Percentiles rank a stretch among this genome's conserved stretches.
Conservation (phyloP, 805 yeast species). For the Alloascoidea africana region DNA sequence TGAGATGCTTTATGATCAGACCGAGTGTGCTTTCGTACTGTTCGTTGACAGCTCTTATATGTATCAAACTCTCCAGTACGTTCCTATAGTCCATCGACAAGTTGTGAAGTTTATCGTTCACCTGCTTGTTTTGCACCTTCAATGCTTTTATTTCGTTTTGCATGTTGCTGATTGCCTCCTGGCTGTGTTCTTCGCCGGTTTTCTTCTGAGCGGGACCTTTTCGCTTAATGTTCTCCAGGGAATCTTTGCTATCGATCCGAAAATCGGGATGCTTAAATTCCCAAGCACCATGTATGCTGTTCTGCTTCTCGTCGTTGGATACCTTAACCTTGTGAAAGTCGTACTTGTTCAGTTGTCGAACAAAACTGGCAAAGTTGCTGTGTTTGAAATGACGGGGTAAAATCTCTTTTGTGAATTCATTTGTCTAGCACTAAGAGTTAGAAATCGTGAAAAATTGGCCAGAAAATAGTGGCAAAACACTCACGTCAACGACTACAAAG, state of each 20-base stretch:
- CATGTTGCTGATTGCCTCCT: constrained; percentile 14
- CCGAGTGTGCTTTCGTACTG: constrained; percentile 26
- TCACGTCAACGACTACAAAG: constrained; percentile 65
- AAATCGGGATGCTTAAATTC: constrained; percentile 91
- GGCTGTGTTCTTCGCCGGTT: constrained; percentile 8
- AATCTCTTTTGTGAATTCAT: constrained; percentile 77
- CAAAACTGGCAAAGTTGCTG: constrained; percentile 87
- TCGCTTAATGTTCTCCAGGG: constrained; percentile 75
- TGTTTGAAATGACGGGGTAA: constrained; percentile 91
- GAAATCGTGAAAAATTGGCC: neutral
- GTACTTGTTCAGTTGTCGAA: constrained; percentile 88
- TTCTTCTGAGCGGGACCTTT: constrained; percentile 54
- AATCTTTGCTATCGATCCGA: constrained; percentile 56
- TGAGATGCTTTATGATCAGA: neutral
- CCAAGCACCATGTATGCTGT: constrained; percentile 64
- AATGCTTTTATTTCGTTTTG: constrained; percentile 15
- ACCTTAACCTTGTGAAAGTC: constrained; percentile 93
- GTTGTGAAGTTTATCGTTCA: constrained; percentile 3
- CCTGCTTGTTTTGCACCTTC: constrained; percentile 8
- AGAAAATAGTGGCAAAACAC: constrained; percentile 9
- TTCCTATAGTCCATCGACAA: constrained; percentile 26
- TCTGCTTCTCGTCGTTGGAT: constrained; percentile 42
- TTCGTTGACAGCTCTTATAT: constrained; percentile 41
- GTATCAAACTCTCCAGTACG: constrained; percentile 42
- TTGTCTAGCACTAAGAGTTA: constrained; percentile 28